phyloP scores from a whole-genome alignment of 2,329 filamentous ascomycete species.

The Alternaria gaisen region DNA sequence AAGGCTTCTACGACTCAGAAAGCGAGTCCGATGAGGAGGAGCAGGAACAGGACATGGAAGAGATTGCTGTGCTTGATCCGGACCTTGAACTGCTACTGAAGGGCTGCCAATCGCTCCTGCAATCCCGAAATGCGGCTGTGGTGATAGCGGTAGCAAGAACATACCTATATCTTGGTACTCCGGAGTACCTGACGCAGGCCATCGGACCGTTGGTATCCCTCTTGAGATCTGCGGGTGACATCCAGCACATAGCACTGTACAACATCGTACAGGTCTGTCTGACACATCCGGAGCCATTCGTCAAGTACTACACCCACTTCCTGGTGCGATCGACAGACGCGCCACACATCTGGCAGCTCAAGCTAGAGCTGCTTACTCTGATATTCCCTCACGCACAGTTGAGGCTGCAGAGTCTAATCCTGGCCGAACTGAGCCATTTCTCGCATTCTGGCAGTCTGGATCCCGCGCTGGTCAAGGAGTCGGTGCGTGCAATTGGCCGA shows the following conservation, averaged over 20 bases:
- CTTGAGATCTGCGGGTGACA: constrained; percentile 83
- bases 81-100: constrained; percentile 85
- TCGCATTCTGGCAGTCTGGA: constrained; percentile 86
- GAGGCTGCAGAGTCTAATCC: constrained; percentile 82
- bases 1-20: constrained; percentile 77
- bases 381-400: constrained; percentile 84
- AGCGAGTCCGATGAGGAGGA: constrained; percentile 54
- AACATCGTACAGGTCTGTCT: constrained; percentile 96
- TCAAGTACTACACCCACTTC: constrained; percentile 88
- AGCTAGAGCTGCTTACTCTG: constrained; percentile 88
- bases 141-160: constrained; percentile 86
- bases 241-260: constrained; percentile 88
- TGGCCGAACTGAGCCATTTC: constrained; percentile 95
- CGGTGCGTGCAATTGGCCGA: constrained; percentile 89
- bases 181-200: constrained; percentile 76
- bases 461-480: constrained; percentile 82
- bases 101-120: constrained; percentile 81
- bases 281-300: constrained; percentile 78
- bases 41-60: constrained; percentile 61
- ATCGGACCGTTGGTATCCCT: constrained; percentile 88
- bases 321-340: constrained; percentile 82
- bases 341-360: constrained; percentile 85
- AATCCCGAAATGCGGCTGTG: constrained; percentile 92
- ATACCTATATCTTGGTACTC: constrained; percentile 84
- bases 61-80: constrained; percentile 72